A percentile compares a stretch with the other conserved stretches of the same genome.
Conservation (phyloP, 148 eudicot genomes). For the Linanthus parryae region DNA sequence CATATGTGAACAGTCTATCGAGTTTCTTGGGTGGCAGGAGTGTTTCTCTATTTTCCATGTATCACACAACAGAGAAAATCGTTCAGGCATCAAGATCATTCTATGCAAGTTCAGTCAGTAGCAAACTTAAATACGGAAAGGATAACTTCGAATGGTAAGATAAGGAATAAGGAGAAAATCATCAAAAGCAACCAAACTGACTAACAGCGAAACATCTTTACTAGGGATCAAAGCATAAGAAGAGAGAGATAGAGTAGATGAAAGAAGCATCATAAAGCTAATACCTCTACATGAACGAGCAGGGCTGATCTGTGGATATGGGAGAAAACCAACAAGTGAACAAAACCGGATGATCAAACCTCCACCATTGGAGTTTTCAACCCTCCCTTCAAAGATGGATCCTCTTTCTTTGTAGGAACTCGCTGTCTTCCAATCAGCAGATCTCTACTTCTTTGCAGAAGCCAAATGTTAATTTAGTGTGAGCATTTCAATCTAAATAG, state of each 20-base stretch:
- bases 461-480: slow-evolving; percentile 19
- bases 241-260: too few relatives aligned
- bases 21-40: too few relatives aligned
- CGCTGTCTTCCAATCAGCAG: slow-evolving; percentile 92
- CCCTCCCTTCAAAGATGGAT: slow-evolving; percentile 56
- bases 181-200: too few relatives aligned
- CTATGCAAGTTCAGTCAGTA: too few relatives aligned
- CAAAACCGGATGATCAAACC: slow-evolving; percentile 77
- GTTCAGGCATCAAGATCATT: too few relatives aligned
- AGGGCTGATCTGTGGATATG: slow-evolving; percentile 79
- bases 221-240: neutral
- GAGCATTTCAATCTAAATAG: neutral
- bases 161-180: too few relatives aligned
- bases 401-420: slow-evolving; percentile 54
- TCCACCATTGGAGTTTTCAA: slow-evolving; percentile 82
- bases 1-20: too few relatives aligned
- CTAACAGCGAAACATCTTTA: neutral
- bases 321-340: slow-evolving; percentile 96
- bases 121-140: too few relatives aligned
- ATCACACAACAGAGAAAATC: too few relatives aligned
- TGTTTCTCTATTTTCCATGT: too few relatives aligned
- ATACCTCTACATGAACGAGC: slow-evolving; percentile 76
- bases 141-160: too few relatives aligned
- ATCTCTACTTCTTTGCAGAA: slow-evolving; percentile 79
- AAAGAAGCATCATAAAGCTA: neutral